Evolutionary conservation across 495 filamentous ascomycete species (phyloP).

Genomic region (Penicillium lividum): DNA sequence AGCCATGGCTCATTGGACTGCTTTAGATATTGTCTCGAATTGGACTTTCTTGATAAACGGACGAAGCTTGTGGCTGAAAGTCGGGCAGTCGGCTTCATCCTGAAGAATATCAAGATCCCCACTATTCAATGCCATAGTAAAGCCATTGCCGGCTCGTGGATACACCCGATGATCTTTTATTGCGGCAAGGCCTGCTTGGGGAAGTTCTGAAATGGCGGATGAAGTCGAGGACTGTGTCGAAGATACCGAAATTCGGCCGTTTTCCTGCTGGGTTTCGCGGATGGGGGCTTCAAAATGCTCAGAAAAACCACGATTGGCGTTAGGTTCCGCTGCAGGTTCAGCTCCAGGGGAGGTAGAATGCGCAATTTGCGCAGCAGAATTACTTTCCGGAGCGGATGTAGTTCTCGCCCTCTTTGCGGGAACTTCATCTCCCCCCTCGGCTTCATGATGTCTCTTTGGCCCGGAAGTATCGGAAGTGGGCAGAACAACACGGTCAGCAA

Average conservation of each 20-base stretch:
- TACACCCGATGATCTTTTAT: background rate
- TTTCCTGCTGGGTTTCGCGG: background rate
- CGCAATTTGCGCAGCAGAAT: background rate
- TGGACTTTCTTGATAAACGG: background rate
- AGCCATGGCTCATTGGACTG: too few species aligned
- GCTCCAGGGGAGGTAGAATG: background rate
- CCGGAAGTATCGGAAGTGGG: too few species aligned
- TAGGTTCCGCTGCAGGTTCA: background rate
- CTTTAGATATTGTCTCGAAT: too few species aligned
- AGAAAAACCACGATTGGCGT: too few species aligned
- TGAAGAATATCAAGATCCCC: background rate
- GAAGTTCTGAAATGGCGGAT: background rate
- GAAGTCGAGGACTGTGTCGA: background rate
- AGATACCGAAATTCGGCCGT: background rate
- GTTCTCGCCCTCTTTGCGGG: background rate
- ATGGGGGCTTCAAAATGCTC: too few species aligned
- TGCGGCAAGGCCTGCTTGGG: background rate
- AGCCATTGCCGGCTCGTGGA: background rate
- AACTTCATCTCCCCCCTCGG: background rate
- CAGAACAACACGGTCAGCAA: too few species aligned
- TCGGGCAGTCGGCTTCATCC: background rate
- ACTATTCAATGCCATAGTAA: background rate
- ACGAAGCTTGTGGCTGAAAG: background rate
- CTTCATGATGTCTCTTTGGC: background rate
- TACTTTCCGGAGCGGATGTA: background rate